Percentiles rank a stretch among this genome's conserved stretches.
Evolutionary conservation across 345 rosid species (phyloP).

Genomic region (Populus ilicifolia): DNA sequence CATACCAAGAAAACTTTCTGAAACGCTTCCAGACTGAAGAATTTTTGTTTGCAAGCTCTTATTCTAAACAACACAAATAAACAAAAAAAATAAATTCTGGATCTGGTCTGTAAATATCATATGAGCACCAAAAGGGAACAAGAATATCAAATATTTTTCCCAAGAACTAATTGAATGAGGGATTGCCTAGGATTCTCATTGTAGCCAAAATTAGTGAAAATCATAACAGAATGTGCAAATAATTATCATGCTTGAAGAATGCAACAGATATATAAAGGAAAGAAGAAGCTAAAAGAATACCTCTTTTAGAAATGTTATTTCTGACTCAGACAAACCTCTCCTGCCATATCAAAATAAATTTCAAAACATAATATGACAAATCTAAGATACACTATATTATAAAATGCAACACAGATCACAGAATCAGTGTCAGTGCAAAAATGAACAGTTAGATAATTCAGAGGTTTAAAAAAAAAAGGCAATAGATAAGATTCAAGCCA

Average conservation of each 20-base stretch:
- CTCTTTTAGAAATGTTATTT: constrained; percentile 77
- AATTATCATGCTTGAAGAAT: constrained; percentile 6
- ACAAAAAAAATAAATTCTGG: background rate
- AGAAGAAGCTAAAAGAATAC: constrained; percentile 32
- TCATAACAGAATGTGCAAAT: constrained; percentile 3
- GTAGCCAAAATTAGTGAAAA: background rate
- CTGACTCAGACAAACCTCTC: constrained; percentile 89
- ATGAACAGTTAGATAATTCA: background rate
- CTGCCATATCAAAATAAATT: constrained; percentile 38
- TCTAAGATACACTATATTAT: background rate
- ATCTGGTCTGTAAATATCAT: background rate
- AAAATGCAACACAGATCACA: background rate
- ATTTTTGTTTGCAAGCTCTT: constrained; percentile 53
- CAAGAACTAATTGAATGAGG: background rate
- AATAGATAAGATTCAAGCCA: constrained; percentile 2
- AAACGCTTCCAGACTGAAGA: constrained; percentile 60
- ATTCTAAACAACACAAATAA: constrained; percentile 38
- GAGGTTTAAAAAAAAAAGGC: background rate
- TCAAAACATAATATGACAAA: background rate
- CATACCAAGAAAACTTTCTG: constrained; percentile 71
- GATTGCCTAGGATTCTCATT: background rate
- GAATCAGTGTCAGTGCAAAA: background rate
- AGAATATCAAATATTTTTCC: background rate
- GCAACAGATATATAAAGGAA: constrained; percentile 8
- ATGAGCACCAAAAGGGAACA: background rate